Evolutionary conservation across 163 green algal genomes (phyloP).

Genomic region (Chlorella variabilis): DNA sequence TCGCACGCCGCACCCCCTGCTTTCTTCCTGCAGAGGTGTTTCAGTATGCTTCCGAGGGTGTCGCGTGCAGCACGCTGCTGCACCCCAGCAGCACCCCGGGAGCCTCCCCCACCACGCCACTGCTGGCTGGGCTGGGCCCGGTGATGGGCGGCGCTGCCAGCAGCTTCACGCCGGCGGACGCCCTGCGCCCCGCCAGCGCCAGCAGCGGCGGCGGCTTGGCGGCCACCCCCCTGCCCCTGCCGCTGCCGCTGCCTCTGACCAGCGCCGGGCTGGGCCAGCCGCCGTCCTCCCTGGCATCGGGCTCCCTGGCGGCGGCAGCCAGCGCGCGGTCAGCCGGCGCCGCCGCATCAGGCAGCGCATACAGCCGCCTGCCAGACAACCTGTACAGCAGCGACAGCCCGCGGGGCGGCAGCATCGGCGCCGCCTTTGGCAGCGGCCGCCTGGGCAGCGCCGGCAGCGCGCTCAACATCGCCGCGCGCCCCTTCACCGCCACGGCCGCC

Average conservation of each 20-base stretch:
- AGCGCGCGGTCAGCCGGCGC: neutral
- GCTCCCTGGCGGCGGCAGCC: neutral
- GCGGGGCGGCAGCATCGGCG: neutral
- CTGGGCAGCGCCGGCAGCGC: neutral
- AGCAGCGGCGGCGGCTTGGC: neutral
- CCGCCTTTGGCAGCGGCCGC: neutral
- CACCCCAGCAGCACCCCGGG: neutral
- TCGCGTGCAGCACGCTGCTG: neutral
- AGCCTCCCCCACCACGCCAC: slow-evolving; percentile 9
- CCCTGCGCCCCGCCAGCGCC: neutral
- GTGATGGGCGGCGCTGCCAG: neutral
- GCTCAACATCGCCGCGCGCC: slow-evolving; percentile 14
- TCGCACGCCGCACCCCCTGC: neutral
- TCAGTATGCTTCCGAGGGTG: neutral
- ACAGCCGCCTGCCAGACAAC: neutral
- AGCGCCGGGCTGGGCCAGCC: neutral
- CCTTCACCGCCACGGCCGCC: neutral
- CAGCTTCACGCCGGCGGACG: neutral
- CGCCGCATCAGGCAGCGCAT: neutral
- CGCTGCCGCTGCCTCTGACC: neutral
- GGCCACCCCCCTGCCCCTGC: neutral
- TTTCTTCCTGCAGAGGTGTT: slow-evolving; percentile 20
- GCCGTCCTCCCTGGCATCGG: neutral
- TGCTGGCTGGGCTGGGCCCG: neutral
- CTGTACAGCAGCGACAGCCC: neutral